These are phyloP conservation scores for Entomortierella chlamydospora DNA, from an alignment of 192 early-diverging fungal species.

Conservation along the genomic window DNA sequence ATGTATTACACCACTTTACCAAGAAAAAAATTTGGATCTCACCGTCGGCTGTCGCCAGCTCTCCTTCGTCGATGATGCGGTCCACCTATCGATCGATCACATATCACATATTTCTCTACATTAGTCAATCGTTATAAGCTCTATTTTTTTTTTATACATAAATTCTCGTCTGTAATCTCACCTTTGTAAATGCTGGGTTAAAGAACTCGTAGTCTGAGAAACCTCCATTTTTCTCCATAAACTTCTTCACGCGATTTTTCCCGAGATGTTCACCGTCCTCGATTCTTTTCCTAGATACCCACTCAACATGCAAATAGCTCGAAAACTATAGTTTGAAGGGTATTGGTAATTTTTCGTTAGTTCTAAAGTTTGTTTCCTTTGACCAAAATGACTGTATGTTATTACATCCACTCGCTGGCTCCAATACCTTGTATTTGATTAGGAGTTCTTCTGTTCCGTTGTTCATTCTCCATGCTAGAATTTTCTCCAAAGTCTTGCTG, in stretches of 20 bases:
- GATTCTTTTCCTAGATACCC: conserved; percentile 66
- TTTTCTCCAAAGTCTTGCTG: conserved; percentile 61
- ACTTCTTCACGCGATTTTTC: conserved; percentile 79
- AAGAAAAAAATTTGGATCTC: conserved; percentile 72
- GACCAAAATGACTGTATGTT: neutral
- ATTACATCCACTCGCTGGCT: neutral
- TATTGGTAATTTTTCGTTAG: neutral
- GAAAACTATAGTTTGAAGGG: conserved; percentile 60
- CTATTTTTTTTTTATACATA: conserved; percentile 3
- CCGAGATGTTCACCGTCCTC: conserved; percentile 65
- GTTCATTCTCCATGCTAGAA: conserved; percentile 60
- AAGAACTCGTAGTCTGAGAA: conserved; percentile 67
- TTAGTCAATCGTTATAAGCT: conserved; percentile 56
- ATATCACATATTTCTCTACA: conserved; percentile 64
- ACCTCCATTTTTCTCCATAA: conserved; percentile 72
- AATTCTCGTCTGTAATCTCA: conserved; percentile 16
- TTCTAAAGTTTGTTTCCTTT: neutral
- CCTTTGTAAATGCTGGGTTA: conserved; percentile 74
- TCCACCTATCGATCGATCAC: conserved; percentile 79
- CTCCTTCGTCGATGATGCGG: conserved; percentile 87
- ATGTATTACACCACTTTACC: conserved; percentile 78
- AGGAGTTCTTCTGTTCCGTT: conserved; percentile 70
- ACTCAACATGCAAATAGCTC: conserved; percentile 79
- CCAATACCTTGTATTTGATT: conserved; percentile 84
- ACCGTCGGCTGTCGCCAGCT: conserved; percentile 63